A percentile compares a stretch with the other conserved stretches of the same genome.
Conservation (phyloP, 2,329 filamentous ascomycete species). For the Neocucurbitaria cava region DNA sequence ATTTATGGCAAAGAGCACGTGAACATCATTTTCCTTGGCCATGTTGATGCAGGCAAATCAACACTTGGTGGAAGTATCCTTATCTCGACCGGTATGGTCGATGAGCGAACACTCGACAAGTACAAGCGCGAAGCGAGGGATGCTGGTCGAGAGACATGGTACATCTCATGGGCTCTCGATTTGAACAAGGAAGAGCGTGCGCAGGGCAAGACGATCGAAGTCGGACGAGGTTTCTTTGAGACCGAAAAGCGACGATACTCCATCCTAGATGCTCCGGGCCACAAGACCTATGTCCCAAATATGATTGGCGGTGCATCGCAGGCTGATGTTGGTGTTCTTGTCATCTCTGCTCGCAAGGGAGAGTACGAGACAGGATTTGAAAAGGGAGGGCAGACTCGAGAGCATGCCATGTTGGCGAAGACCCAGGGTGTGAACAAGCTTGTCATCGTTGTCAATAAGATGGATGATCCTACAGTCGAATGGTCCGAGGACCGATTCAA, state of each 20-base stretch:
- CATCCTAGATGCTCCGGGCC: slow-evolving; percentile 93
- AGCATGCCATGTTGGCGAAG: slow-evolving; percentile 97
- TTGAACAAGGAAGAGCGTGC: slow-evolving; percentile 94
- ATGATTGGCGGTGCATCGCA: slow-evolving; percentile 91
- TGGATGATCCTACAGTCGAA: slow-evolving; percentile 96
- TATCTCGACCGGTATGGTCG: slow-evolving; percentile 97
- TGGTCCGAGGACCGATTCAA: slow-evolving; percentile 94
- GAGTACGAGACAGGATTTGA: slow-evolving; percentile 99
- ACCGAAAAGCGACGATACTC: slow-evolving; percentile 96
- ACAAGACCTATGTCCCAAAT: slow-evolving; percentile 97
- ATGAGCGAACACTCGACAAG: slow-evolving; percentile 97
- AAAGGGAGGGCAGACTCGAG: slow-evolving; percentile 92
- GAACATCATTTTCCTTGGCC: slow-evolving; percentile 97
- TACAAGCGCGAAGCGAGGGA: slow-evolving; percentile 92
- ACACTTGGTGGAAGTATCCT: slow-evolving; percentile 93
- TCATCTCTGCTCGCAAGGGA: slow-evolving; percentile 95
- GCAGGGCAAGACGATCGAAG: slow-evolving; percentile 98
- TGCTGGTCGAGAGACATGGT: slow-evolving; percentile 96
- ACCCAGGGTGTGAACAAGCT: slow-evolving; percentile 98
- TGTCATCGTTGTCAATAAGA: slow-evolving; percentile 90
- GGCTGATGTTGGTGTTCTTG: slow-evolving; percentile 77
- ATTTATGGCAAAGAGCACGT: slow-evolving; percentile 95
- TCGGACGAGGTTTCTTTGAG: slow-evolving; percentile 91
- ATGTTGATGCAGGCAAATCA: slow-evolving; percentile 98
- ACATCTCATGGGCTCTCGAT: slow-evolving; percentile 97